Evolutionary conservation across 345 rosid species (phyloP).

Genomic region (Dovyalis caffra): DNA sequence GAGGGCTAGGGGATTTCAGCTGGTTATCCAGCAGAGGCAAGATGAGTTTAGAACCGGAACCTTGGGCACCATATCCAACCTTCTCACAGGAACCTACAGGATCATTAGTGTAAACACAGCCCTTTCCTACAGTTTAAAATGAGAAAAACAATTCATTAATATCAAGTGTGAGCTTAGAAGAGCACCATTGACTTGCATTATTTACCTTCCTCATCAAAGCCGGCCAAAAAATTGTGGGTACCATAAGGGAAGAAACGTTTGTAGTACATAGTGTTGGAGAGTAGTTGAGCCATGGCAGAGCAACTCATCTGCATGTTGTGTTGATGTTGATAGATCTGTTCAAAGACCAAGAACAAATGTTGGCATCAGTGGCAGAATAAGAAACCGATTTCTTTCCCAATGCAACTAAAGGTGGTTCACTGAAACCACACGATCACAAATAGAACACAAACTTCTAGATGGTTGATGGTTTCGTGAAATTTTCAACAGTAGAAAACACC

Average conservation of each 20-base stretch:
- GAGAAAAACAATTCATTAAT: neutral
- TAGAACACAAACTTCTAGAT: neutral
- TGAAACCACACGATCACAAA: neutral
- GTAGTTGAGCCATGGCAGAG: slow-evolving; percentile 93
- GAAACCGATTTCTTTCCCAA: neutral
- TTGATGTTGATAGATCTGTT: slow-evolving; percentile 94
- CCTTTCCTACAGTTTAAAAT: slow-evolving; percentile 59
- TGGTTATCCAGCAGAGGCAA: slow-evolving; percentile 98
- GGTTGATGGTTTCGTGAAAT: neutral
- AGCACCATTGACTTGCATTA: neutral
- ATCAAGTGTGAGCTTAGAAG: slow-evolving; percentile 4
- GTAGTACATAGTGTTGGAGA: slow-evolving; percentile 94
- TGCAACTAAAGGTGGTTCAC: neutral
- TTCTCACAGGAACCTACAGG: slow-evolving; percentile 98
- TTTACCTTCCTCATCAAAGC: slow-evolving; percentile 90
- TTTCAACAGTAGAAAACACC: neutral
- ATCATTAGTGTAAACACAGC: slow-evolving; percentile 93
- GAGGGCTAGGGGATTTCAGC: slow-evolving; percentile 97
- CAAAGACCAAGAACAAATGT: neutral
- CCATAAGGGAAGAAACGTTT: slow-evolving; percentile 97
- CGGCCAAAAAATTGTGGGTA: slow-evolving; percentile 88
- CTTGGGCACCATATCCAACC: slow-evolving; percentile 96
- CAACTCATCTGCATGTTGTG: slow-evolving; percentile 98
- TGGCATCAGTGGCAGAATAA: neutral
- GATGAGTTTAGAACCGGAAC: slow-evolving; percentile 86